Base-by-base conservation (phyloP, 768 basidiomycete genomes). In the Melanogaster broomeanus region DNA sequence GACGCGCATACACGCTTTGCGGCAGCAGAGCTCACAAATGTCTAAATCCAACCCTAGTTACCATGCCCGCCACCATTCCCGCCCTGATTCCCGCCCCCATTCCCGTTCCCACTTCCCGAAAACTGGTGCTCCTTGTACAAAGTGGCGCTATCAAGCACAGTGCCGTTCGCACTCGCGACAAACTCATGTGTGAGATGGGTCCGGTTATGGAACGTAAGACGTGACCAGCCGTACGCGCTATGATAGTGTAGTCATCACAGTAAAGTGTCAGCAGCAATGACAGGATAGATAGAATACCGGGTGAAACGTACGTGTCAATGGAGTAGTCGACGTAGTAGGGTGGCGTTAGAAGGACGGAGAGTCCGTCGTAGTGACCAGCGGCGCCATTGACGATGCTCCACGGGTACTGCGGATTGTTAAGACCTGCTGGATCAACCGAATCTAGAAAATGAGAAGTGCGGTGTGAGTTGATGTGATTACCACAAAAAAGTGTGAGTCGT, bases 151-250 rank as follows among this genome's bases (percentile, higher is more conserved):
- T 66, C 64, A 7, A 66, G 48, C 9, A 66, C 43, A 12, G 42
- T 58, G 18, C 64, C 65, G n/a, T 67, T 66, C 6, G 65, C 65
- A 28, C 64, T 66, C 33, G 65, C 61, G 19, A 64, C 51, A 16
- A 66, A 67, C 46, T 66, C 64, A 39, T 66, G 64, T 4, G 64
- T 67, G 34, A 66, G 51, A 22, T 66, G 64, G 8, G 65, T 66
- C 27, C 61, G 56, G 31, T 66, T 67, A 47, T 67, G 65, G 57
- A 66, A 65, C 28, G 58, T 67, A 35, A 67, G 39, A 22, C 62
- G 56, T 18, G 64, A 66, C 64, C 64, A 66, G 30, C 64, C 64
- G 18, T 66, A 66, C 2, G 60, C 15, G 11, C 64, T 53, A 31
- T 8, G 8, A 34, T 22, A 35, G 12, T 7, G 12, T 25, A 24